Conservation (phyloP, 2,329 filamentous ascomycete species). For the Sclerotinia subarctica region DNA sequence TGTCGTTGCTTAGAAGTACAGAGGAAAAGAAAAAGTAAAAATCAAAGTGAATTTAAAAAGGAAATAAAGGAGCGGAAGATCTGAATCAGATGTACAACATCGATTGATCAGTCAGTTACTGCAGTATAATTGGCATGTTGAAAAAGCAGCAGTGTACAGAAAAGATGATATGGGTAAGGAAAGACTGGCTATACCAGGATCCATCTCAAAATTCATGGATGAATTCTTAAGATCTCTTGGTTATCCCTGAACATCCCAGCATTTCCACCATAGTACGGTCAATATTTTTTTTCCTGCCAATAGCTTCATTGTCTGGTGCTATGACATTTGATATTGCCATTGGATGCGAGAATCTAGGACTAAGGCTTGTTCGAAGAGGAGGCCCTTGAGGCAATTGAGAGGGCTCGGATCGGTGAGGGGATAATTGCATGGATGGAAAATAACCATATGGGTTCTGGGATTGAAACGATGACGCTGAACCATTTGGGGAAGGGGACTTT, state of each 20-base stretch:
- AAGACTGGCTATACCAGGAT: neutral
- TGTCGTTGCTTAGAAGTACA: neutral
- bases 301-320: constrained; percentile 35
- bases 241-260: constrained; percentile 34
- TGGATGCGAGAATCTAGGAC: constrained; percentile 25
- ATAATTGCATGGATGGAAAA: constrained; percentile 27
- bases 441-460: constrained; percentile 22
- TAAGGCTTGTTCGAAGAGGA: constrained; percentile 35
- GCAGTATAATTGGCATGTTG: neutral
- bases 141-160: neutral
- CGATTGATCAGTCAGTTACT: neutral
- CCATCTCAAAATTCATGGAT: neutral
- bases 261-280: constrained; percentile 26
- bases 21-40: neutral
- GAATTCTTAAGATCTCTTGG: neutral
- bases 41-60: neutral
- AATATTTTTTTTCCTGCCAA: constrained; percentile 37
- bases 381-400: constrained; percentile 35
- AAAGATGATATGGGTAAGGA: neutral
- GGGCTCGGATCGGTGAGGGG: constrained; percentile 27
- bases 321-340: constrained; percentile 34
- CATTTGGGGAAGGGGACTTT: constrained; percentile 35
- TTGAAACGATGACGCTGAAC: constrained; percentile 36
- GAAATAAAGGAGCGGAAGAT: neutral
- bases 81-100: constrained; percentile 2